Evolutionary conservation across 1,139 yeast species (phyloP).

Genomic region (Pichiaceae sp.): DNA sequence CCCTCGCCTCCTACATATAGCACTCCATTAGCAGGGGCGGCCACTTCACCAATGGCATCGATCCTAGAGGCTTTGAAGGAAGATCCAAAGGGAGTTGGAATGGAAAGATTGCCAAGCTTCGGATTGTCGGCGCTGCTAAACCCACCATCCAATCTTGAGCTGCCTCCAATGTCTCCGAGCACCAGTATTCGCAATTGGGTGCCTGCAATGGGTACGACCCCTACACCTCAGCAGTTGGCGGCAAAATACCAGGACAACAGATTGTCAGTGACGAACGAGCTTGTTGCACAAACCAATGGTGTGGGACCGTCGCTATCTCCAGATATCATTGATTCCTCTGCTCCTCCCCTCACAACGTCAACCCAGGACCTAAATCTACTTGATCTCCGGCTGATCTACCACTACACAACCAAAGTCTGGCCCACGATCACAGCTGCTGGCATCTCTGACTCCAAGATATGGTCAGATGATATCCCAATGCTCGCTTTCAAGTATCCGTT

Average conservation of each 20-base stretch:
- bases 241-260: conserved; percentile 1
- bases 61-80: not conserved
- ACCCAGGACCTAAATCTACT: conserved; percentile 48
- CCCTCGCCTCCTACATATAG: too few relatives aligned
- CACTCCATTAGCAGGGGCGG: too few relatives aligned
- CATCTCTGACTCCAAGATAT: conserved; percentile 74
- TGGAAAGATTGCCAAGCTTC: conserved; percentile 3
- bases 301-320: conserved; percentile 22
- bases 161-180: not conserved
- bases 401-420: conserved; percentile 78
- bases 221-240: conserved; percentile 8
- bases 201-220: too few relatives aligned
- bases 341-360: conserved; percentile 15
- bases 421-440: conserved; percentile 88
- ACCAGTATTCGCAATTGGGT: too few relatives aligned
- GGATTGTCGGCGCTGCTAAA: conserved; percentile 2
- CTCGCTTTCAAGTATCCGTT: conserved; percentile 85
- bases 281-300: conserved; percentile 1
- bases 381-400: conserved; percentile 77
- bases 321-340: conserved; percentile 21
- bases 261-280: conserved; percentile 2
- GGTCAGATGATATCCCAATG: conserved; percentile 84
- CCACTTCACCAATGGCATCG: not conserved
- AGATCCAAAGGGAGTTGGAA: not conserved
- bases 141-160: not conserved